These are phyloP conservation scores for Lactifluus hygrophoroides DNA, from an alignment of 768 basidiomycete genomes.

Conservation along the genomic window DNA sequence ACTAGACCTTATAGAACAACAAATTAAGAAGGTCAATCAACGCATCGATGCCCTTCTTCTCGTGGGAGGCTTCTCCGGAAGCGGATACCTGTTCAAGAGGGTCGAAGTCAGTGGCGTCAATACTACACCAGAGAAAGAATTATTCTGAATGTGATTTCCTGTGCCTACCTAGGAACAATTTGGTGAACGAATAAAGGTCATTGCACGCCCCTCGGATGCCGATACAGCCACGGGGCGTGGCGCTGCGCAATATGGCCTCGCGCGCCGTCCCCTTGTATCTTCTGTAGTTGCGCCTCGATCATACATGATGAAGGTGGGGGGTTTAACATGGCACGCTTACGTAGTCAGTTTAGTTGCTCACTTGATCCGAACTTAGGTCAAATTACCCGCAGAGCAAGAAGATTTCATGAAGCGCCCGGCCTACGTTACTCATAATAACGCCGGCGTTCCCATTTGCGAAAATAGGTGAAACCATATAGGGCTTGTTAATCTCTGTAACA, in stretches of 20 bases:
- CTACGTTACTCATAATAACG: constrained; percentile 72
- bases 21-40: constrained; percentile 57
- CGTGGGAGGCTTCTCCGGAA: constrained; percentile 84
- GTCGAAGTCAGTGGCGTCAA: constrained; percentile 49
- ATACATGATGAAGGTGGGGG: constrained; percentile 80
- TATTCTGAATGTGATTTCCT: not conserved
- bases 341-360: not conserved
- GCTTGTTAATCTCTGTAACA: not conserved
- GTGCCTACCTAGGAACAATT: constrained; percentile 53
- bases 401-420: constrained; percentile 81
- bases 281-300: constrained; percentile 75
- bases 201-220: constrained; percentile 77
- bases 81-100: constrained; percentile 73
- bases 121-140: constrained; percentile 9
- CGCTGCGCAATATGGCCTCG: constrained; percentile 81
- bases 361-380: constrained; percentile 44
- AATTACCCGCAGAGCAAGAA: constrained; percentile 79
- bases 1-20: constrained; percentile 69
- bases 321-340: not conserved
- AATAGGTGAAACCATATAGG: constrained; percentile 45
- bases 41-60: constrained; percentile 76
- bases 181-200: constrained; percentile 54
- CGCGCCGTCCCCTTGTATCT: constrained; percentile 66
- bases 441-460: constrained; percentile 71
- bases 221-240: constrained; percentile 86